phyloP scores from a whole-genome alignment of 495 filamentous ascomycete genomes.

The Chlorociboria aeruginascens region DNA sequence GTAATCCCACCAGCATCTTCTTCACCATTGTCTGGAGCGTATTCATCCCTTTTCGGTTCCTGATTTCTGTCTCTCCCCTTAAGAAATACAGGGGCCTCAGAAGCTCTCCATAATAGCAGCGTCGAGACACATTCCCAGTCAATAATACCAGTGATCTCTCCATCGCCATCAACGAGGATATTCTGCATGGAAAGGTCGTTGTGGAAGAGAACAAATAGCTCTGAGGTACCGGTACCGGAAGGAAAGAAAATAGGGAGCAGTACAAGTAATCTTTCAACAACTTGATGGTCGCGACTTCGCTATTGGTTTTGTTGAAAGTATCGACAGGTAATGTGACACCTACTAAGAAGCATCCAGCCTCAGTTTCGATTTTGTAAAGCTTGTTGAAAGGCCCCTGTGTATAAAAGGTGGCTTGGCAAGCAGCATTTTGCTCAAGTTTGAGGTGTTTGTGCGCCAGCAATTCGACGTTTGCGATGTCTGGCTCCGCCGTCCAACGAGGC shows the following conservation, averaged over 20 bases:
- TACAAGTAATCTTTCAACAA: conserved; percentile 21
- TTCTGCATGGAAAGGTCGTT: conserved; percentile 36
- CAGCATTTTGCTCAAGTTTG: neutral
- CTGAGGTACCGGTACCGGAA: conserved; percentile 9
- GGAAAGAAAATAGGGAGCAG: conserved; percentile 5
- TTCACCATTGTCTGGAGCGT: conserved; percentile 21
- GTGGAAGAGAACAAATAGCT: conserved; percentile 32
- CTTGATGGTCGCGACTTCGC: conserved; percentile 43
- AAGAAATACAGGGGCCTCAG: conserved; percentile 34
- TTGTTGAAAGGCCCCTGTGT: neutral
- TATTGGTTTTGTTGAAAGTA: conserved; percentile 36
- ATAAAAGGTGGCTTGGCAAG: neutral
- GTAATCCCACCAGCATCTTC: conserved; percentile 18
- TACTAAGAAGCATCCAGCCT: conserved; percentile 26
- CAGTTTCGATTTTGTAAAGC: conserved; percentile 23
- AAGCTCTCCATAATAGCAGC: conserved; percentile 34
- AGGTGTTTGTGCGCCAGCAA: neutral
- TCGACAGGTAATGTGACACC: conserved; percentile 43
- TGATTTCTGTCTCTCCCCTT: conserved; percentile 13
- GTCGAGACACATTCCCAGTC: conserved; percentile 43
- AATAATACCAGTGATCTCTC: conserved; percentile 32
- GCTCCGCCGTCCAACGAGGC: neutral
- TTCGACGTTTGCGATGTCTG: neutral
- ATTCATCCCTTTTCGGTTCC: conserved; percentile 22
- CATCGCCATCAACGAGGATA: conserved; percentile 34